phyloP scores from a whole-genome alignment of 176 grass and related monocot genomes.

The Miscanthus lutarioriparius region DNA sequence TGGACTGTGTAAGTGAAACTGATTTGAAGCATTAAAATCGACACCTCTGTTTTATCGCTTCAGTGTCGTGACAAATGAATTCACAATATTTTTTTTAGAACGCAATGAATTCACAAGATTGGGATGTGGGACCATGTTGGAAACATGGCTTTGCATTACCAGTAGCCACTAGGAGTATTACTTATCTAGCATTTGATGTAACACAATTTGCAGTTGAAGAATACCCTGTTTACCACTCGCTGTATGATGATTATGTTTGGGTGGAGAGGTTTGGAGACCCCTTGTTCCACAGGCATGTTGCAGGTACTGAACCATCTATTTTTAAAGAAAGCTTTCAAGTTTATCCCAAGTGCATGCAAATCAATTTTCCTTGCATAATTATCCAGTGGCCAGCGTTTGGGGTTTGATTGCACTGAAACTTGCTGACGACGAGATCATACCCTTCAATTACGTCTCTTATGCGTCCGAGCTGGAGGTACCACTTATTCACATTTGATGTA shows the following conservation, averaged over 20 bases:
- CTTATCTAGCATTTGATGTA: slow-evolving; percentile 13
- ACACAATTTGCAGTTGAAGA: slow-evolving; percentile 42
- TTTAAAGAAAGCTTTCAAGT: neutral
- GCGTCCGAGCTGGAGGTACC: slow-evolving; percentile 52
- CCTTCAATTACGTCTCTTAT: slow-evolving; percentile 74
- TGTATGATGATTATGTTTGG: slow-evolving; percentile 89
- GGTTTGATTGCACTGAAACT: slow-evolving; percentile 88
- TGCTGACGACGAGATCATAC: slow-evolving; percentile 86
- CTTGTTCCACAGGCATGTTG: slow-evolving; percentile 80
- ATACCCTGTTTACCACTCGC: slow-evolving; percentile 83
- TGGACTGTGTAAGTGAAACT: slow-evolving; percentile 57
- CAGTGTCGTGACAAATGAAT: neutral
- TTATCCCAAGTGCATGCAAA: neutral
- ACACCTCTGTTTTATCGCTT: neutral
- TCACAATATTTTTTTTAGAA: neutral
- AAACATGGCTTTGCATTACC: neutral
- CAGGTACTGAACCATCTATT: slow-evolving; percentile 52
- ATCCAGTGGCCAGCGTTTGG: slow-evolving; percentile 77
- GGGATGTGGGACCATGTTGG: neutral
- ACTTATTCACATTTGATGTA: slow-evolving; percentile 10
- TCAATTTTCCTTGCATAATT: slow-evolving; percentile 4
- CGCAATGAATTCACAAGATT: neutral
- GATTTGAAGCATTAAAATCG: neutral
- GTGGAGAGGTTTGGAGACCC: slow-evolving; percentile 89
- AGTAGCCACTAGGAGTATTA: neutral